Evolutionary conservation across 768 basidiomycete genomes (phyloP).

Genomic region (Rhizopogon sp.): DNA sequence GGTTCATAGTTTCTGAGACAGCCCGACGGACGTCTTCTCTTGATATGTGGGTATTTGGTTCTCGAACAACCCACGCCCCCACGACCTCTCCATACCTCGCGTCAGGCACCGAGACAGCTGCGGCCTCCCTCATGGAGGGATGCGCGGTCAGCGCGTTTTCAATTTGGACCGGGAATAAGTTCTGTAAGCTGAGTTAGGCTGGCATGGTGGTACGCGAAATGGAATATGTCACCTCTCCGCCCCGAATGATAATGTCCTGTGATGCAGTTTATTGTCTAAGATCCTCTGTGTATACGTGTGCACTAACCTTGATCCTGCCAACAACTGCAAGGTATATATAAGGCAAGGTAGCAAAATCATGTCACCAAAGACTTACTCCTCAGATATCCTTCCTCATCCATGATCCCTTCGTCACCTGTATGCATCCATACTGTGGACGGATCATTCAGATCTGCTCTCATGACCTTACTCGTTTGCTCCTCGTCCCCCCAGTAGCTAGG

Average conservation of each 20-base stretch:
- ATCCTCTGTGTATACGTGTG: neutral
- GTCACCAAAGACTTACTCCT: slow-evolving; percentile 40
- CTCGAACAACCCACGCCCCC: slow-evolving; percentile 70
- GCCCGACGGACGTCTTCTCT: slow-evolving; percentile 48
- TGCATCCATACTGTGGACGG: slow-evolving; percentile 72
- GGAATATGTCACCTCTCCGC: slow-evolving; percentile 57
- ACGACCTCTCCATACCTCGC: slow-evolving; percentile 70
- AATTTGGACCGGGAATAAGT: slow-evolving; percentile 81
- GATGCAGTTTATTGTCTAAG: neutral
- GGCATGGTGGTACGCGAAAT: neutral
- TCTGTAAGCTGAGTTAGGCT: slow-evolving; percentile 33
- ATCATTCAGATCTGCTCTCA: slow-evolving; percentile 46
- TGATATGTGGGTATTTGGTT: slow-evolving; percentile 31
- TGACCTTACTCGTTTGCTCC: slow-evolving; percentile 57
- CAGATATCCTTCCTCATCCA: slow-evolving; percentile 81
- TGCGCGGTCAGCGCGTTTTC: slow-evolving; percentile 66
- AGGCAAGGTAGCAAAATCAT: neutral
- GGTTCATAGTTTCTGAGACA: slow-evolving; percentile 65
- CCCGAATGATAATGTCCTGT: slow-evolving; percentile 81
- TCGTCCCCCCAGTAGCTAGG: slow-evolving; percentile 68
- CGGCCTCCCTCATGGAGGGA: slow-evolving; percentile 61
- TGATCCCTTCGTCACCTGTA: slow-evolving; percentile 76
- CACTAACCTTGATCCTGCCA: slow-evolving; percentile 66
- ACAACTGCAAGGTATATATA: slow-evolving; percentile 45
- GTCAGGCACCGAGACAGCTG: slow-evolving; percentile 70